phyloP scores from a whole-genome alignment of 2,329 filamentous ascomycete species.

The Tetracladium maxilliforme region DNA sequence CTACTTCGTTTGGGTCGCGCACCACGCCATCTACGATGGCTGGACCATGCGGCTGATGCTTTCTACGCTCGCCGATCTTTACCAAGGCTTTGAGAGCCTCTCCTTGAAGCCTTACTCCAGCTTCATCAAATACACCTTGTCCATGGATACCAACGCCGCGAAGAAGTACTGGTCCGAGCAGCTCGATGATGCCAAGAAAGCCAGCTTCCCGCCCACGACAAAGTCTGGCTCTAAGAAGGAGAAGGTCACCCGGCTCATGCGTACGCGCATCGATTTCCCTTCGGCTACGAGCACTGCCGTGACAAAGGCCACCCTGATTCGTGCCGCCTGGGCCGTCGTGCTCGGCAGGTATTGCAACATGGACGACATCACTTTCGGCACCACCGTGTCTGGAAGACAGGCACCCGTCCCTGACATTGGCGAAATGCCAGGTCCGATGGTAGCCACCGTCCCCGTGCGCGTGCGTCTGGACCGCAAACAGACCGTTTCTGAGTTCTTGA shows the following conservation, averaged over 20 bases:
- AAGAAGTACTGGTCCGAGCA: too few species aligned
- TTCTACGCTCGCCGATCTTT: too few species aligned
- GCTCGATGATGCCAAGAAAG: too few species aligned
- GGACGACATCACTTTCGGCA: constrained; percentile 22
- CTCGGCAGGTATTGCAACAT: constrained; percentile 18
- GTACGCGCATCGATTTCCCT: too few species aligned
- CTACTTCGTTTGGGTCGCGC: constrained; percentile 35
- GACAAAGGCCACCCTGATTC: constrained; percentile 17
- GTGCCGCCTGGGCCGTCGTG: constrained; percentile 23
- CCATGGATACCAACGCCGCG: too few species aligned
- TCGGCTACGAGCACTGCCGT: too few species aligned
- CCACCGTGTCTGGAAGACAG: constrained; percentile 22
- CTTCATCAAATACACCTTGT: too few species aligned
- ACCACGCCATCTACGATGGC: constrained; percentile 41
- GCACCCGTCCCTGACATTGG: constrained; percentile 20
- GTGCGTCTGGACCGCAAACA: constrained; percentile 13
- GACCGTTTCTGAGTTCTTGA: constrained; percentile 22
- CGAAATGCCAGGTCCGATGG: constrained; percentile 24
- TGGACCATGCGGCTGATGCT: constrained; percentile 25
- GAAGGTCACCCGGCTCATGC: too few species aligned
- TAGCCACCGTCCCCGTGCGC: constrained; percentile 24
- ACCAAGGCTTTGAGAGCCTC: too few species aligned
- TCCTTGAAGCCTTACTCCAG: too few species aligned
- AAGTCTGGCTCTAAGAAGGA: too few species aligned
- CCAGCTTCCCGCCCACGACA: too few species aligned